Conservation (phyloP, 202 grass and related monocot species). For the Carex arenaria region DNA sequence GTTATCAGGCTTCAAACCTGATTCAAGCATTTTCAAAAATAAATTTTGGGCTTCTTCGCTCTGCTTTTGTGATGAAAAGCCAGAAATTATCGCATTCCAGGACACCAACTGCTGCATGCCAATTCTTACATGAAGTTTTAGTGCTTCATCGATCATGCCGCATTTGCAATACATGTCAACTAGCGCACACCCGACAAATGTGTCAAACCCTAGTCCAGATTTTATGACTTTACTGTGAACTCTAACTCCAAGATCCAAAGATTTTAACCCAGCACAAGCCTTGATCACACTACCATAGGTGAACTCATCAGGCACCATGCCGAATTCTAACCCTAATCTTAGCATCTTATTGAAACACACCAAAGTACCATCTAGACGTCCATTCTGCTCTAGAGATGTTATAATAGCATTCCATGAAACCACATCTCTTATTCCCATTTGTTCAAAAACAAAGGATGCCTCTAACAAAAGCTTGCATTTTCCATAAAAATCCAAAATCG, state of each 20-base stretch:
- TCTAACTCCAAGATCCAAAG: slow-evolving; percentile 58
- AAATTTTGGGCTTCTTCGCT: slow-evolving; percentile 78
- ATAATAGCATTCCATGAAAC: slow-evolving; percentile 86
- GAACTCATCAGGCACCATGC: slow-evolving; percentile 79
- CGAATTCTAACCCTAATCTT: slow-evolving; percentile 39
- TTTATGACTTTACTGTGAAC: slow-evolving; percentile 84
- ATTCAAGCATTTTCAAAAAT: slow-evolving; percentile 69
- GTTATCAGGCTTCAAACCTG: slow-evolving; percentile 56
- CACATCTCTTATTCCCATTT: slow-evolving; percentile 68
- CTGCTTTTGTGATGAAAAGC: slow-evolving; percentile 78
- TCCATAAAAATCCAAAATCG: slow-evolving; percentile 83
- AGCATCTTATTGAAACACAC: slow-evolving; percentile 69
- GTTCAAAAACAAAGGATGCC: slow-evolving; percentile 54
- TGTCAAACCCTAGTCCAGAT: slow-evolving; percentile 62
- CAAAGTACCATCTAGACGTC: slow-evolving; percentile 49
- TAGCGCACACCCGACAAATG: slow-evolving; percentile 67
- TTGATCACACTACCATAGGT: slow-evolving; percentile 87
- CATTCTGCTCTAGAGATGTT: slow-evolving; percentile 78
- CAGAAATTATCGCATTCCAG: slow-evolving; percentile 91
- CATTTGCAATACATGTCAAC: slow-evolving; percentile 96
- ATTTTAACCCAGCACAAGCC: slow-evolving; percentile 71
- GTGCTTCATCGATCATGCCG: slow-evolving; percentile 56
- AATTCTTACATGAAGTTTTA: slow-evolving; percentile 76
- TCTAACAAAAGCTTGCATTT: slow-evolving; percentile 77
- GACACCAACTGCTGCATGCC: slow-evolving; percentile 54